phyloP scores from a whole-genome alignment of 1,284 basidiomycete species.

The Sporisorium scitamineum region DNA sequence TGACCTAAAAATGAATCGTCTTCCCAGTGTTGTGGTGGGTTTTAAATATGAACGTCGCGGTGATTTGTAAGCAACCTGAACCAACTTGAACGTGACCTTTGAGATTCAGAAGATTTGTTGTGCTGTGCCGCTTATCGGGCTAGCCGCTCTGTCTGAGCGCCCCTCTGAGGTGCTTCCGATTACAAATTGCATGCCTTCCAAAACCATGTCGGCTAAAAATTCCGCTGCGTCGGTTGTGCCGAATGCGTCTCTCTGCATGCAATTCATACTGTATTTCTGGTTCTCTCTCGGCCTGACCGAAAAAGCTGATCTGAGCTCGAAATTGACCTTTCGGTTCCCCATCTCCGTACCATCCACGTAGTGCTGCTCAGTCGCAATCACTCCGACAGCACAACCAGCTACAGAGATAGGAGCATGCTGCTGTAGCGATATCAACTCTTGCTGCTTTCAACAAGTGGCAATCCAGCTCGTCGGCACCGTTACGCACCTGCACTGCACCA shows the following conservation, averaged over 20 bases:
- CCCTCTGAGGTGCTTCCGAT: constrained; percentile 2
- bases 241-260: background rate
- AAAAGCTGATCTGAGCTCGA: constrained; percentile 1
- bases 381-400: background rate
- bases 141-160: background rate
- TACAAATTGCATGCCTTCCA: background rate
- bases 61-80: too few relatives aligned
- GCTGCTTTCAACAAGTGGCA: background rate
- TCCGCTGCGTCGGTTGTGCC: background rate
- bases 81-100: background rate
- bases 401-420: background rate
- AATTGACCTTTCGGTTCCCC: background rate
- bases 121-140: background rate
- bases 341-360: background rate
- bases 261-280: background rate
- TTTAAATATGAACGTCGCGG: background rate
- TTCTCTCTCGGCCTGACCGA: background rate
- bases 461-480: background rate
- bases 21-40: too few relatives aligned
- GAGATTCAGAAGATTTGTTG: background rate
- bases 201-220: constrained; percentile 2
- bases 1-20: background rate
- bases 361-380: background rate
- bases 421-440: background rate
- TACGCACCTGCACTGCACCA: background rate